Conservation (phyloP, 371 early-diverging fungal species). For the Gilbertella persicaria region DNA sequence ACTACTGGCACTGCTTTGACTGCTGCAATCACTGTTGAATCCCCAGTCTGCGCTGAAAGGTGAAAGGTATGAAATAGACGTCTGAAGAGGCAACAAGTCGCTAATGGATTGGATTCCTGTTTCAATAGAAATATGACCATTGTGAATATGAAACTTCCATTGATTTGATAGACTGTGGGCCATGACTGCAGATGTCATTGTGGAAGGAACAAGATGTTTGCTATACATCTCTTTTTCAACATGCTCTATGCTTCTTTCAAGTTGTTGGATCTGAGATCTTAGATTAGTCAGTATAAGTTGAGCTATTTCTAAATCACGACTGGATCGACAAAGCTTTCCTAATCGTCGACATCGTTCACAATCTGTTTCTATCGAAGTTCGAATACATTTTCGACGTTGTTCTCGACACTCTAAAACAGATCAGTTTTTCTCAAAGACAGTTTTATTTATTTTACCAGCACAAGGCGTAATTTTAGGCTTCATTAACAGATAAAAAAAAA, state of each 20-base stretch:
- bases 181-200: neutral
- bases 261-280: neutral
- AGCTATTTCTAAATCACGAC: neutral
- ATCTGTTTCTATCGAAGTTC: neutral
- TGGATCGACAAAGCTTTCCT: neutral
- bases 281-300: neutral
- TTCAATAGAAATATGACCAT: neutral
- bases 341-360: neutral
- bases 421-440: neutral
- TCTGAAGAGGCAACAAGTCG: neutral
- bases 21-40: neutral
- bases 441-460: neutral
- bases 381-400: slow-evolving; percentile 6
- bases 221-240: neutral
- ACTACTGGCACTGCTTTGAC: neutral
- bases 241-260: neutral
- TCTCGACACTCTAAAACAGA: slow-evolving; percentile 1
- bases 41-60: neutral
- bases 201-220: too few species aligned
- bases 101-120: neutral
- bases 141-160: neutral
- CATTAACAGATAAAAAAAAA: too few species aligned
- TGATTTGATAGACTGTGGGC: neutral
- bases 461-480: neutral
- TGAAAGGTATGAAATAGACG: too few species aligned